Base-by-base conservation (phyloP, 176 grass and related monocot genomes). In the Phragmites australis region DNA sequence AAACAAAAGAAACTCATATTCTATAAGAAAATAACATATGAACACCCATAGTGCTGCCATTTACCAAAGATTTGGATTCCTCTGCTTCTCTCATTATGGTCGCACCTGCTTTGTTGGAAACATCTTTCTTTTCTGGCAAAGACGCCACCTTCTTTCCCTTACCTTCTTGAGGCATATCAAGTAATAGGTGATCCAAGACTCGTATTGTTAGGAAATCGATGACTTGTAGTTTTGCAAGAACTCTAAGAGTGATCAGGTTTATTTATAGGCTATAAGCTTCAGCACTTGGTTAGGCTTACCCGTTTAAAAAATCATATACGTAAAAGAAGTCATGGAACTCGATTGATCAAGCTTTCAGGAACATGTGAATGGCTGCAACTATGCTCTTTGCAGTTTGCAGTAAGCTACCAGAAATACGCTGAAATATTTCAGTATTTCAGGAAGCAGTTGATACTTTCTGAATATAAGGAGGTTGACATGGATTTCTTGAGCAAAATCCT, bases 51-150 rank as follows among this genome's bases (percentile, higher is more conserved):
- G 22, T 13, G 32, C 19, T 47, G 45, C 0, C 3, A 65, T 62
- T 78, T 79, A 79, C 76, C 76, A n/a, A 23, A 40, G 76, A 51
- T 30, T 52, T 52, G 22, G 9, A 65, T 50, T 79, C 60, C n/a
- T 50, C 60, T 39, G 60, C 13, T 51, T 52, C 45, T 12, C 31
- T 79, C n/a, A 21, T 79, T 50, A 79, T 25, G 50, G 34, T 21
- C 72, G 2, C 2, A 17, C 15, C 6, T 13, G n/a, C 51, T 15
- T 21, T 2, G 7, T 40, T 39, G 37, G 52, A 32, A 42, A 22
- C 13, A 53, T 57, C 51, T 42, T 57, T 75, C 32, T 75, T 75
- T 16, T 57, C n/a, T 75, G 11, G 10, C 51, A 42, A 54, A 15
- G 72, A 14, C n/a, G 26, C 37, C n/a, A 4, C 13, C 34, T 75